phyloP scores from a whole-genome alignment of 768 basidiomycete species.

The Auricularia sp. region DNA sequence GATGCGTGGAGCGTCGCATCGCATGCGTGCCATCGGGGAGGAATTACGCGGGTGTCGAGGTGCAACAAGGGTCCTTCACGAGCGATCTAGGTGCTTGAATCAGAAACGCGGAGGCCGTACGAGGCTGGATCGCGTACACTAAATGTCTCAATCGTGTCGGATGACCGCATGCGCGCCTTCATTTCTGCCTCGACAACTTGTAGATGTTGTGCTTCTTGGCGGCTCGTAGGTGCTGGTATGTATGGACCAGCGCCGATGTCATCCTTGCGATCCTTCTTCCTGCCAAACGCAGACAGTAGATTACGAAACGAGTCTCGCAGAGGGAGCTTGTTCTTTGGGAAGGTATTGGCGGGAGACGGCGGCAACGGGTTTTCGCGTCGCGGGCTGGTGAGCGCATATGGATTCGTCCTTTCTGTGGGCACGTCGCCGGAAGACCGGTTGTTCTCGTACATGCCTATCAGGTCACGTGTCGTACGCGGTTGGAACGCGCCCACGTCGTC shows the following conservation, averaged over 20 bases:
- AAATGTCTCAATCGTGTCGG: not conserved
- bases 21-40: not conserved
- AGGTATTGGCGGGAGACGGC: not conserved
- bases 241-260: not conserved
- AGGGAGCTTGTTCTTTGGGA: not conserved
- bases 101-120: not conserved
- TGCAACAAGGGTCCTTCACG: not conserved
- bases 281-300: not conserved
- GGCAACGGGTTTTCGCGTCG: not conserved
- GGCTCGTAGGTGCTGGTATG: not conserved
- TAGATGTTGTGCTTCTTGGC: not conserved
- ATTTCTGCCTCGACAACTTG: not conserved
- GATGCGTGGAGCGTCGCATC: not conserved
- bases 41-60: not conserved
- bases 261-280: not conserved
- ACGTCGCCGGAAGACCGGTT: not conserved
- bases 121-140: not conserved
- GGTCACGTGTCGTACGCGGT: not conserved
- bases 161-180: not conserved
- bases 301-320: not conserved
- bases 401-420: not conserved
- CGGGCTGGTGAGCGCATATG: not conserved
- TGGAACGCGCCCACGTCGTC: not conserved
- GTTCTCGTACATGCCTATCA: not conserved
- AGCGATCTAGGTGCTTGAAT: not conserved